Conservation (phyloP, 768 basidiomycete species). For the Hericium alpestre region DNA sequence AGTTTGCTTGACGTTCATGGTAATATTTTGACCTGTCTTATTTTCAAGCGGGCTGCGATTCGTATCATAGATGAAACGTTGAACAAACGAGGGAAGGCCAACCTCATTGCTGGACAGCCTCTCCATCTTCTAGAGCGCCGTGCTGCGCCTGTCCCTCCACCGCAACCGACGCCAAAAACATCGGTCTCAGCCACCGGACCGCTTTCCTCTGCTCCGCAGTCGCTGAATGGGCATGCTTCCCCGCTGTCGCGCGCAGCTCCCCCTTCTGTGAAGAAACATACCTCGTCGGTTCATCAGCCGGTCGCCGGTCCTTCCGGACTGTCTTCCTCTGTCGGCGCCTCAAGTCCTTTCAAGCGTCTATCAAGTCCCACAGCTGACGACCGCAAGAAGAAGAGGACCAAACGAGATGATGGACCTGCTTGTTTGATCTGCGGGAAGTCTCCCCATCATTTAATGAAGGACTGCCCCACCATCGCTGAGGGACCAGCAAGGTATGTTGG, state of each 20-base stretch:
- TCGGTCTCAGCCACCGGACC: neutral
- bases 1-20: neutral
- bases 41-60: conserved; percentile 50
- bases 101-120: conserved; percentile 55
- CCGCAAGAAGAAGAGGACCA: conserved; percentile 29
- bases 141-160: conserved; percentile 6
- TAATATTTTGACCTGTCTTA: neutral
- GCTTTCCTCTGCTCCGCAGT: neutral
- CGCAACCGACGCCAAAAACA: neutral
- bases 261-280: neutral
- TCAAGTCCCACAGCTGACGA: conserved; percentile 11
- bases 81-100: conserved; percentile 39
- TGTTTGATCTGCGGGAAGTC: conserved; percentile 41
- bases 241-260: neutral
- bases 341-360: conserved; percentile 19
- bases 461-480: conserved; percentile 43
- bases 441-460: conserved; percentile 36
- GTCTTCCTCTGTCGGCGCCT: conserved; percentile 1
- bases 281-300: neutral
- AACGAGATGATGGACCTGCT: conserved; percentile 14
- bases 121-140: conserved; percentile 37
- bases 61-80: conserved; percentile 60
- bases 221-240: neutral
- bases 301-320: conserved; percentile 10
- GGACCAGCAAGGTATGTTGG: conserved; percentile 43